phyloP scores from a whole-genome alignment of 2,329 filamentous ascomycete genomes.

The Diaporthe citri region DNA sequence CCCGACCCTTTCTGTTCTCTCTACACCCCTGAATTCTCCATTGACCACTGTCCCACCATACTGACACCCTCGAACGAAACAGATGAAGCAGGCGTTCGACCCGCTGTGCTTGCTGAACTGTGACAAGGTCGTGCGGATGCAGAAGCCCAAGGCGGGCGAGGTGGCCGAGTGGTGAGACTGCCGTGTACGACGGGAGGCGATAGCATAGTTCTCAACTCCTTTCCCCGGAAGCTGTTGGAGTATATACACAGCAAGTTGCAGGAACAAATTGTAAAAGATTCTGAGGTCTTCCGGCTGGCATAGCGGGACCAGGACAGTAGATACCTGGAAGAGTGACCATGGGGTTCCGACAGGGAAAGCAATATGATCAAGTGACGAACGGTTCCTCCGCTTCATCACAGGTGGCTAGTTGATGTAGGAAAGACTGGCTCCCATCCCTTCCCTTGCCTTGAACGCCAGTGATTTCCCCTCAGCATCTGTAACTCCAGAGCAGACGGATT shows the following conservation, averaged over 20 bases:
- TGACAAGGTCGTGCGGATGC: constrained; percentile 76
- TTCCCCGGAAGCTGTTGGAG: too few species aligned
- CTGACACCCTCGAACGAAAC: neutral
- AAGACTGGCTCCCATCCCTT: too few species aligned
- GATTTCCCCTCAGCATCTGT: neutral
- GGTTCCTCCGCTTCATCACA: neutral
- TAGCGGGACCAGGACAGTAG: neutral
- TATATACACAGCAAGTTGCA: too few species aligned
- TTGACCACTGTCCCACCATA: neutral
- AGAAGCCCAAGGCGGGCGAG: constrained; percentile 65
- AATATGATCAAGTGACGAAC: neutral
- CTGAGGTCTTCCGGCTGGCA: neutral
- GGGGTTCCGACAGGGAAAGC: neutral
- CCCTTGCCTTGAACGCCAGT: neutral
- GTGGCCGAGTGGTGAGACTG: constrained; percentile 57
- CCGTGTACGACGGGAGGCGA: neutral
- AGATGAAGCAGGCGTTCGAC: constrained; percentile 86
- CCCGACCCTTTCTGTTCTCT: neutral
- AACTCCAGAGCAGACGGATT: neutral
- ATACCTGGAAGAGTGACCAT: neutral
- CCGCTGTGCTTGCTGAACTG: constrained; percentile 78
- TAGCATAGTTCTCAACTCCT: neutral
- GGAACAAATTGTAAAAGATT: neutral
- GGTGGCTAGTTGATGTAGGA: neutral
- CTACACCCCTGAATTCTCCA: neutral